These are phyloP conservation scores for Acer yangbiense DNA, from an alignment of 345 rosid genomes.

Conservation along the genomic window DNA sequence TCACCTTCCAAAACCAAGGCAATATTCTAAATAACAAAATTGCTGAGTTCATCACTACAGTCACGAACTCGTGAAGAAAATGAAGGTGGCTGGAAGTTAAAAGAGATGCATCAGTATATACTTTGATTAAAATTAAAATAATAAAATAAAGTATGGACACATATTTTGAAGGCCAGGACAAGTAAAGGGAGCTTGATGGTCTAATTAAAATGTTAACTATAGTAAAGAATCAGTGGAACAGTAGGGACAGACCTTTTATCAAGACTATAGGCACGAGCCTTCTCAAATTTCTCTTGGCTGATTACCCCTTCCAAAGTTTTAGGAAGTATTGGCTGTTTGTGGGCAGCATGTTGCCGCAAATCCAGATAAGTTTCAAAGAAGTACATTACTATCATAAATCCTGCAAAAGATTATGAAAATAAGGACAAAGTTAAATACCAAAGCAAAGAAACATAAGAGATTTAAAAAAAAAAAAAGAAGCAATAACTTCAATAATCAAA, in stretches of 20 bases:
- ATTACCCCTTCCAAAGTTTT: constrained; percentile 87
- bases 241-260: constrained; percentile 74
- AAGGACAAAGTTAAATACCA: background rate
- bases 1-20: constrained; percentile 99
- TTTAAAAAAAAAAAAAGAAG: no score
- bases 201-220: background rate
- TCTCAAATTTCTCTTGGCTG: constrained; percentile 89
- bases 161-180: background rate
- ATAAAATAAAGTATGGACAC: background rate
- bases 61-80: constrained; percentile 88
- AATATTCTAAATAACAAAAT: constrained; percentile 85
- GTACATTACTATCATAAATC: constrained; percentile 92
- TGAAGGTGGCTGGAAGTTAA: constrained; percentile 70
- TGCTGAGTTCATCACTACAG: constrained; percentile 89
- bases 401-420: constrained; percentile 36
- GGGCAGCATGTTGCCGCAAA: constrained; percentile 81
- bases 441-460: background rate
- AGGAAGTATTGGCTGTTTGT: constrained; percentile 83
- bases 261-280: constrained; percentile 91
- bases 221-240: constrained; percentile 10
- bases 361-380: constrained; percentile 86
- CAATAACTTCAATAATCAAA: no score
- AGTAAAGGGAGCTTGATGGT: constrained; percentile 8
- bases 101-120: constrained; percentile 19
- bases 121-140: constrained; percentile 7